phyloP scores from a whole-genome alignment of 345 rosid genomes.

The Acer saccharum region DNA sequence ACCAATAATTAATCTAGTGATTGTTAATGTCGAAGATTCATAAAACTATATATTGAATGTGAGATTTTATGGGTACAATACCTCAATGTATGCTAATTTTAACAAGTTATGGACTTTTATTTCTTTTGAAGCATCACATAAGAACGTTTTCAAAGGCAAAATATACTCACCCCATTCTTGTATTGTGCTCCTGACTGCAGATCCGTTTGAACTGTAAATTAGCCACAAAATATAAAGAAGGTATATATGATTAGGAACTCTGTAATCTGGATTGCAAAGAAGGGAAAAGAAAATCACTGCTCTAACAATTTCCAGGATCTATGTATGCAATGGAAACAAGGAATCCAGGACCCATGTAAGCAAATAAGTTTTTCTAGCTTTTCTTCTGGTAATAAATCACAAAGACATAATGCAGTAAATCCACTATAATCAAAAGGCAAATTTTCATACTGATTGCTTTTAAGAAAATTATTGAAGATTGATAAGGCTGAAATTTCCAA shows the following conservation, averaged over 20 bases:
- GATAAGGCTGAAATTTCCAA: no score
- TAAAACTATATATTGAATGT: not conserved
- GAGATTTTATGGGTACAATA: not conserved
- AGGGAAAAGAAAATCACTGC: not conserved
- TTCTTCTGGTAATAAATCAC: conserved; percentile 49
- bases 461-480: not conserved
- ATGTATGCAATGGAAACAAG: conserved; percentile 93
- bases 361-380: conserved; percentile 88
- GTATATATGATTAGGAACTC: not conserved
- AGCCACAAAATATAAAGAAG: conserved; percentile 25
- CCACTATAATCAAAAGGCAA: conserved; percentile 3
- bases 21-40: not conserved
- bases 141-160: not conserved
- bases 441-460: not conserved
- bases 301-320: conserved; percentile 97
- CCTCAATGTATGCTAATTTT: not conserved
- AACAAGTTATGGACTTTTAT: not conserved
- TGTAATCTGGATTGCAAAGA: conserved; percentile 6
- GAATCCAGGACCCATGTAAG: conserved; percentile 93
- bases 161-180: conserved; percentile 66
- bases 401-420: not conserved
- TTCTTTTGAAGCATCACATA: conserved; percentile 4
- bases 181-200: conserved; percentile 88
- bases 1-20: not conserved
- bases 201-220: conserved; percentile 86